Conservation (phyloP, 306 rosid genomes). For the Casuarina equisetifolia region DNA sequence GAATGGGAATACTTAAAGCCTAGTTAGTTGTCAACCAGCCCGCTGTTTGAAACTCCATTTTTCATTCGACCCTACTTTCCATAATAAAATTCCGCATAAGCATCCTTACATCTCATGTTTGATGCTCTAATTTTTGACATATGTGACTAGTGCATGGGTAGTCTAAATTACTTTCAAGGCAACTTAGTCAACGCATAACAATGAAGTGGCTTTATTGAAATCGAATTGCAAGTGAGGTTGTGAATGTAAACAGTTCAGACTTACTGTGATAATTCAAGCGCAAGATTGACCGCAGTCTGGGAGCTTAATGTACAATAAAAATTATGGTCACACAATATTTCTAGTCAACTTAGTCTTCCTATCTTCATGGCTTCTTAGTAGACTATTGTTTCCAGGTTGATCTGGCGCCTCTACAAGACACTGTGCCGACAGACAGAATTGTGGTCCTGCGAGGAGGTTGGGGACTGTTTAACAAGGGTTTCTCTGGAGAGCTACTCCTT, state of each 20-base stretch:
- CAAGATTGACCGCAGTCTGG: neutral
- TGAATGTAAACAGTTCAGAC: neutral
- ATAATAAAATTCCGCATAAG: neutral
- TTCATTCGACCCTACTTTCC: neutral
- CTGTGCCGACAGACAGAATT: slow-evolving; percentile 96
- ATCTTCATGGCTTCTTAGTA: slow-evolving; percentile 19
- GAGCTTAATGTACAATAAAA: neutral
- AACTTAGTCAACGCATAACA: neutral
- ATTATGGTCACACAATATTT: neutral
- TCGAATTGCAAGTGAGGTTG: neutral
- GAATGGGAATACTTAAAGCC: neutral
- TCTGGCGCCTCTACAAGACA: slow-evolving; percentile 87
- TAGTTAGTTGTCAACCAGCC: neutral
- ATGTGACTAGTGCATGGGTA: neutral
- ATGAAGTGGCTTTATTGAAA: neutral
- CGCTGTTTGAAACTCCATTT: neutral
- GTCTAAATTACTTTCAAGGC: neutral
- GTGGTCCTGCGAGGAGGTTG: slow-evolving; percentile 78
- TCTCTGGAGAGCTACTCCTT: slow-evolving; percentile 88
- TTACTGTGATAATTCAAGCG: slow-evolving; percentile 1
- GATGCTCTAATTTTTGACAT: neutral
- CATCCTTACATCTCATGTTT: neutral
- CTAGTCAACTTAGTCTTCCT: slow-evolving; percentile 1
- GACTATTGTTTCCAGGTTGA: slow-evolving; percentile 59
- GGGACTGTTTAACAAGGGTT: slow-evolving; percentile 68